A percentile compares a stretch with the other conserved stretches of the same genome.
phyloP scores from a whole-genome alignment of 192 early-diverging fungal species.

The Physocladia obscura region DNA sequence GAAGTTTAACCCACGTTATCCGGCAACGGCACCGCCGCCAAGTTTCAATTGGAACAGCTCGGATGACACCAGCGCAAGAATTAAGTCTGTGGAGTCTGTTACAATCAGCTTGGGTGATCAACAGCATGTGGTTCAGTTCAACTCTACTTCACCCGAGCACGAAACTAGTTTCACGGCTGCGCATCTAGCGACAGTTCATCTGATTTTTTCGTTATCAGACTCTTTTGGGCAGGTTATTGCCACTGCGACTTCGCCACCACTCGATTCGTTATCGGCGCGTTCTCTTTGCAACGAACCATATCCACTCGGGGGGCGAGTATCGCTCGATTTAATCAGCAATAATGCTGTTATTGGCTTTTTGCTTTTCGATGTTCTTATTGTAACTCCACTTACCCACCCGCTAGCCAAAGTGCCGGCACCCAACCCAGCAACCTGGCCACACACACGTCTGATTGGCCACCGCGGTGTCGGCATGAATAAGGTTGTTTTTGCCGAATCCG shows the following conservation, averaged over 20 bases:
- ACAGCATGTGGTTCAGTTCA: no score
- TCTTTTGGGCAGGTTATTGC: no score
- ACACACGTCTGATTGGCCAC: slow-evolving; percentile 22
- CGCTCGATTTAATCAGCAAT: not conserved
- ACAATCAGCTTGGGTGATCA: no score
- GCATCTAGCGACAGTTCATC: no score
- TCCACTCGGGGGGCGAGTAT: not conserved
- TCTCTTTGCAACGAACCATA: not conserved
- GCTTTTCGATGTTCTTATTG: not conserved
- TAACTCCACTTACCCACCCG: slow-evolving; percentile 2
- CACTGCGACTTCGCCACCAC: not conserved
- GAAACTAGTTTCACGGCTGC: no score
- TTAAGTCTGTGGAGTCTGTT: no score
- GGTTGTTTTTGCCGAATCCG: not conserved
- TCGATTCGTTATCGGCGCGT: not conserved
- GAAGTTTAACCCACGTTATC: no score
- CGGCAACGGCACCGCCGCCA: no score
- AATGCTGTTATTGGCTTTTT: not conserved
- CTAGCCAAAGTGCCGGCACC: not conserved
- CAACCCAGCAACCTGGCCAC: not conserved
- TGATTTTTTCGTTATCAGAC: no score
- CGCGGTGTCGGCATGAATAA: slow-evolving; percentile 28
- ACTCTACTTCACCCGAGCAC: no score
- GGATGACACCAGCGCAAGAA: no score
- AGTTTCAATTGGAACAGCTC: no score